These are phyloP conservation scores for Pistacia integerrima DNA, from an alignment of 345 rosid genomes.

Conservation along the genomic window DNA sequence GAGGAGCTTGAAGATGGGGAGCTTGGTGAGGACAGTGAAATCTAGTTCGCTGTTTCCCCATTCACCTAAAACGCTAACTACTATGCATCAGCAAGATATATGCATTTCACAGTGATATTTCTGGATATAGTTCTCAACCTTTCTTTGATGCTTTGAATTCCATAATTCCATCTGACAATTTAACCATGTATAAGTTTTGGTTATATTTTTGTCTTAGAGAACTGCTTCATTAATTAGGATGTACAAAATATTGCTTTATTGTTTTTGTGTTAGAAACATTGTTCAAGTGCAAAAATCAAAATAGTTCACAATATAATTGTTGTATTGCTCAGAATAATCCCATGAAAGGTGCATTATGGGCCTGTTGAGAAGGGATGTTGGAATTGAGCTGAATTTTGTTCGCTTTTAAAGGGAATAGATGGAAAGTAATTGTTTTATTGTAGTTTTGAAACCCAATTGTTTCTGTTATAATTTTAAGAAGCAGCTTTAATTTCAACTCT, in stretches of 20 bases:
- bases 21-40: slow-evolving; percentile 91
- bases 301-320: background rate
- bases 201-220: background rate
- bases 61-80: slow-evolving; percentile 1
- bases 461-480: background rate
- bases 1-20: slow-evolving; percentile 98
- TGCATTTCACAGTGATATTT: background rate
- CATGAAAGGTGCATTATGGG: background rate
- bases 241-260: background rate
- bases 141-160: background rate
- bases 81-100: slow-evolving; percentile 12
- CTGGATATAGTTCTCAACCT: background rate
- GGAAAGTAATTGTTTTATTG: background rate
- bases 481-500: background rate
- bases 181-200: background rate
- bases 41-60: slow-evolving; percentile 30
- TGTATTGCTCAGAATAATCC: slow-evolving; percentile 6
- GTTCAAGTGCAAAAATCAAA: background rate
- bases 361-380: background rate
- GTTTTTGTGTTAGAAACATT: background rate
- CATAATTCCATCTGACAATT: background rate
- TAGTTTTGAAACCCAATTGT: background rate
- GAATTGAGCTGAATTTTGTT: background rate
- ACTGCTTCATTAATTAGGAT: background rate
- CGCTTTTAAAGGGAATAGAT: background rate